Evolutionary conservation across 1,284 basidiomycete species (phyloP).

Genomic region (Erythrobasidium hasegawianum): DNA sequence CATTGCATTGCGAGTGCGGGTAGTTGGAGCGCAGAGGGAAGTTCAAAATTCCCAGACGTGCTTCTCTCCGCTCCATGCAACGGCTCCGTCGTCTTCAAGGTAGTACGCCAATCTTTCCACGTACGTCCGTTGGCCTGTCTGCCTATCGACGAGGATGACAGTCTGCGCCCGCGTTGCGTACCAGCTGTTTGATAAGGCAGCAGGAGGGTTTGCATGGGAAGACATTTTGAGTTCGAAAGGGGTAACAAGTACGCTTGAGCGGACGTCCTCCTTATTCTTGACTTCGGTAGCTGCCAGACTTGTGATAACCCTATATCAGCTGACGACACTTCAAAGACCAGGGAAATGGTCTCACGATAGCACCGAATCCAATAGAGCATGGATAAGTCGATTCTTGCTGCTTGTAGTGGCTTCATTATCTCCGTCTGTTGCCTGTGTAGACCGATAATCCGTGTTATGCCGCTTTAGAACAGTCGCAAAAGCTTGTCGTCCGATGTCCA

Average conservation of each 20-base stretch:
- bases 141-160: slow-evolving; percentile 36
- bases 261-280: slow-evolving; percentile 39
- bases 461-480: slow-evolving; percentile 14
- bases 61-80: slow-evolving; percentile 35
- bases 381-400: slow-evolving; percentile 16
- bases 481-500: slow-evolving; percentile 36
- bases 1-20: too few species aligned
- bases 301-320: not conserved
- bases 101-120: slow-evolving; percentile 38
- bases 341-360: slow-evolving; percentile 33
- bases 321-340: not conserved
- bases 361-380: slow-evolving; percentile 29
- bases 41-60: slow-evolving; percentile 16
- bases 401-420: too few species aligned
- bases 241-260: slow-evolving; percentile 43
- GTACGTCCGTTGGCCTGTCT: slow-evolving; percentile 30
- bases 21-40: too few species aligned
- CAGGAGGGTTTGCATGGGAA: slow-evolving; percentile 17
- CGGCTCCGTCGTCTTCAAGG: slow-evolving; percentile 12
- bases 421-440: too few species aligned
- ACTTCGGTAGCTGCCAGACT: slow-evolving; percentile 28
- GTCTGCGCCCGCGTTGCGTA: slow-evolving; percentile 43
- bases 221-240: slow-evolving; percentile 25
- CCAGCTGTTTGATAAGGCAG: slow-evolving; percentile 31
- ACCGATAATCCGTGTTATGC: too few species aligned